Evolutionary conservation across 768 basidiomycete species (phyloP), one percentile per base, ranked within the genome.

Genomic region (Kwoniella pini): DNA sequence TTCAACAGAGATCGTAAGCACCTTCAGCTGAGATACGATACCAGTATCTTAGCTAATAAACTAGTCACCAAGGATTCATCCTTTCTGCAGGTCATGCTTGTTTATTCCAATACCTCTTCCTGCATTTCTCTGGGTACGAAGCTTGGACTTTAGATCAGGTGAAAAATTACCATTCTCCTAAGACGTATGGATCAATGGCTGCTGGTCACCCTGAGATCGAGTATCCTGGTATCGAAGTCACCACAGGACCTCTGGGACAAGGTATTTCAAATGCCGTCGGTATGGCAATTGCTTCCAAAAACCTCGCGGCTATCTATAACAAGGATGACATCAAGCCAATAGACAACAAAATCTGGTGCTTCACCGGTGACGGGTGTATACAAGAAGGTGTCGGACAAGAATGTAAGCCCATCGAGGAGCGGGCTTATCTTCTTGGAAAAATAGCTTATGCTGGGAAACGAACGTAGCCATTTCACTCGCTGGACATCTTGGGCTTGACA

Each of bases 311-410:
- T 0, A 58, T 45, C 26, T 77, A 74, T 63, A 74, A 77, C 65
- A 70, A 66, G 56, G 67, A 68, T 2, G 74, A 59, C 6, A 67
- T 63, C 56, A 62, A 62, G 10, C 53, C 74, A 22, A 64, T 69
- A 19, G 65, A 67, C 24, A 62, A 63, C 43, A 77, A 74, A 62
- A 67, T 77, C 39, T 77, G 70, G 71, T 70, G 69, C 42, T 72
- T 77, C 57, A 77, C 76, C 15, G 76, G 76, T 28, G 76, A 77
- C 57, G 76, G 76, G 4, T 77, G 76, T 64, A 46, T 77, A 19
- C 76, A 77, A 51, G 76, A 77, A 59, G 76, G 76, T 65, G 74
- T 77, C 15, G 76, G 76, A 10, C 74, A 75, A 48, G 76, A 77
- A 54, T 63, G 74, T 72, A 60, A 64, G 74, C 63, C 4, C 15